Evolutionary conservation across 2,329 filamentous ascomycete species (phyloP), one percentile per base, ranked within the genome.

Genomic region (Paraphaeosphaeria sporulosa): DNA sequence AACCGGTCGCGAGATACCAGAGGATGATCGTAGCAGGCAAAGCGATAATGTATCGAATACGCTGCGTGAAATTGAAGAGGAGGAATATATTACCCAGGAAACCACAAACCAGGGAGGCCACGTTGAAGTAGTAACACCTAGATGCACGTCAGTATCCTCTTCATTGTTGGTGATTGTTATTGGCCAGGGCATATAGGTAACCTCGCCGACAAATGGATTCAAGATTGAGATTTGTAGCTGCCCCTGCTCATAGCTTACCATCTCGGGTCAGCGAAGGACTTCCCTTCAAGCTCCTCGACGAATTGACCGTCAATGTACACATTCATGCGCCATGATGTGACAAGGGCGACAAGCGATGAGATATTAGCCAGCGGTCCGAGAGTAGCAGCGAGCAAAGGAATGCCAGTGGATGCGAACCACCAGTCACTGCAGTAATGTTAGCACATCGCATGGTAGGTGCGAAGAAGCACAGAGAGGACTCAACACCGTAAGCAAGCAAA

Each of bases 321-420:
- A 51, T 82, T 81, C 73, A 89, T 86, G 61, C 91, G 84, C 94
- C 93, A 97, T 23, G 87, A 87, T 30, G 88, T 89, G 1, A 92
- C 91, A n/a, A 97, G 83, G 8, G 93, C 92, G 62, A 91, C 93
- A 60, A 97, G 93, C 59, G 90, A 94, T 78, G 95, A 90, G 32
- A 95, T 89, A 59, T 94, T 96, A 2, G 94, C 94, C 10, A 96
- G 86, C 0, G 94, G 94, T 0, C 92, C 93, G 2, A 95, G 85
- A 0, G 93, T 93, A 36, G 92, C 93, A 2, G 93, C 92, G 12
- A 95, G 85, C 73, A 97, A 87, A 59, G 76, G 76, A 17, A 78
- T 76, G 5, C 68, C 76, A 3, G 76, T 78, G 13, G 71, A 75
- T 0, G 76, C 76, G 61, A 78, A 78, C 76, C 76, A 79, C 76